Base-by-base conservation (phyloP, 1,139 yeast genomes). In the Magnusiomyces fungicola region DNA sequence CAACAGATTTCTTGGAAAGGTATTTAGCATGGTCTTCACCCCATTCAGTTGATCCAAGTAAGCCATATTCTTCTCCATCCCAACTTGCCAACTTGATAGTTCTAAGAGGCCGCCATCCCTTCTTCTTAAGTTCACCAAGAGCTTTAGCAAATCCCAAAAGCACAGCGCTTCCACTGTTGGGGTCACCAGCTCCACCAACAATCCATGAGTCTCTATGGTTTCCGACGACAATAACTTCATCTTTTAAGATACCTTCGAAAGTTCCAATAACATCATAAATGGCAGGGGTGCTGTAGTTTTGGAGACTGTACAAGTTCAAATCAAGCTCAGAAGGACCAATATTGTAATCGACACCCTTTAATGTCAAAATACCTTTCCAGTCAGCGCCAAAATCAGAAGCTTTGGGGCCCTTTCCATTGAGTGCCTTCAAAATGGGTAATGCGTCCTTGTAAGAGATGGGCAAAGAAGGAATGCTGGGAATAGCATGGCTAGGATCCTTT, bases 181-280 rank as follows among this genome's bases (percentile, higher is more conserved):
- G 87, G 62, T 82, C 88, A 16, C 80, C 81, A 2, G 85, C 85
- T 21, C 85, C 85, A 48, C 83, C 83, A 48, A 76, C 73, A 53
- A 84, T 80, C 88, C 88, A 82, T 1, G 87, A 77, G 59, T 82
- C 89, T 51, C 86, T 75, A 59, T 82, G 89, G 60, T 81, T 81
- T 40, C 89, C 89, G 43, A 82, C 62, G 27, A 82, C 61, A 48
- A 82, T 70, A 3, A 78, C 77, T 52, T 79, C 80, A 50, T 74
- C 72, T 2, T 51, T 46, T n/a, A 48, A 33, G 36, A 70, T 67
- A 37, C 89, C 89, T 48, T 72, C 72, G 41, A 80, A 65, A 32
- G 69, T 70, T 24, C 81, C 88, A 58, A 79, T 69, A 32, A 80
- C 81, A 57, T 82, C 80, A 64, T 72, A 69, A 55, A 79, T 72